A percentile compares a stretch with the other conserved stretches of the same genome.
phyloP scores from a whole-genome alignment of 495 filamentous ascomycete genomes.

The Penicillium malachiteum region DNA sequence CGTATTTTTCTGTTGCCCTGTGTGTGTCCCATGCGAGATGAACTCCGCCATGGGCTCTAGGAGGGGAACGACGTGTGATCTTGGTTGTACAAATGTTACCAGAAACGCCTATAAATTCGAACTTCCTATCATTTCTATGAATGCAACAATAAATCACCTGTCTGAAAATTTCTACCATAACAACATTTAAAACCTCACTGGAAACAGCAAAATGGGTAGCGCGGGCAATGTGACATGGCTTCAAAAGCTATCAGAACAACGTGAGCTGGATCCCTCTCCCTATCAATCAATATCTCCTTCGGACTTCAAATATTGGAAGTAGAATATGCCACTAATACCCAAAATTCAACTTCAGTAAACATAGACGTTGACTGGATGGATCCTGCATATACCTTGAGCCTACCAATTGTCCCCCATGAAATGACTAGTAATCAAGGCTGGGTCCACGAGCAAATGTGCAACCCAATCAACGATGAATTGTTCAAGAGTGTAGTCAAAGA shows the following conservation, averaged over 20 bases:
- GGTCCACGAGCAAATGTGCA: constrained; percentile 38
- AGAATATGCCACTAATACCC: background rate
- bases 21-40: constrained; percentile 8
- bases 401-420: constrained; percentile 37
- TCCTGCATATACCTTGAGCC: constrained; percentile 32
- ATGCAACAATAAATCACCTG: background rate
- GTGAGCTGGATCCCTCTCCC: constrained; percentile 1
- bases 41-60: background rate
- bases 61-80: background rate
- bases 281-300: background rate
- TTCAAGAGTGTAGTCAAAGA: constrained; percentile 32
- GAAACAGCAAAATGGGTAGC: constrained; percentile 14
- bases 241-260: constrained; percentile 19
- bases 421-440: constrained; percentile 46
- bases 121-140: background rate
- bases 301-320: background rate
- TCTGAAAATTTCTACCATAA: background rate
- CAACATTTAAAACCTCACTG: background rate
- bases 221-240: constrained; percentile 17
- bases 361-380: constrained; percentile 47
- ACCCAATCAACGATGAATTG: constrained; percentile 35
- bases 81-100: background rate
- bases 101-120: background rate
- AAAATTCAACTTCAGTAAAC: constrained; percentile 25
- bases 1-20: constrained; percentile 1